A percentile compares a stretch with the other conserved stretches of the same genome.
phyloP scores from a whole-genome alignment of 768 basidiomycete genomes.

The Boletus reticuloceps region DNA sequence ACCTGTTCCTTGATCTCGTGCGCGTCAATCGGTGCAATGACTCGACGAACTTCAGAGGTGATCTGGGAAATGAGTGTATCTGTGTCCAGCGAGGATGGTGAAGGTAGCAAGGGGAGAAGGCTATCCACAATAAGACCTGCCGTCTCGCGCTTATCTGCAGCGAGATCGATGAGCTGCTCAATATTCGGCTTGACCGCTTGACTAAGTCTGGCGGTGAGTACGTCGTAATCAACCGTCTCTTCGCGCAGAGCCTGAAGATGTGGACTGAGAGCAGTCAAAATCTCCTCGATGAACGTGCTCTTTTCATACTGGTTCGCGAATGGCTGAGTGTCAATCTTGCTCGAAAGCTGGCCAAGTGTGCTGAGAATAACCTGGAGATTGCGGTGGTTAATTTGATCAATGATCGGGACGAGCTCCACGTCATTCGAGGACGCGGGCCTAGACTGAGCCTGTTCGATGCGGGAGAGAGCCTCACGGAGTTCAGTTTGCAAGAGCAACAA shows the following conservation, averaged over 20 bases:
- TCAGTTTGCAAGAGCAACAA: conserved; percentile 57
- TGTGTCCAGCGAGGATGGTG: conserved; percentile 45
- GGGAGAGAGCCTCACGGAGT: conserved; percentile 48
- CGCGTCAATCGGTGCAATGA: conserved; percentile 74
- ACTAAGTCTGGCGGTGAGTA: conserved; percentile 67
- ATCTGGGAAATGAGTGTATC: conserved; percentile 58
- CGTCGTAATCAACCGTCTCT: conserved; percentile 76
- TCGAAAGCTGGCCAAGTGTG: conserved; percentile 49
- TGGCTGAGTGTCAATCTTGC: conserved; percentile 34
- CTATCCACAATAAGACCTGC: conserved; percentile 76
- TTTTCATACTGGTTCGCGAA: conserved; percentile 45
- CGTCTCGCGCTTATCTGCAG: conserved; percentile 86
- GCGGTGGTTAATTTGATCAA: conserved; percentile 59
- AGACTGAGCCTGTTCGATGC: conserved; percentile 33
- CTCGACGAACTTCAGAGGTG: conserved; percentile 64
- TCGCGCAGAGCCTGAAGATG: conserved; percentile 57
- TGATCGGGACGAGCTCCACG: conserved; percentile 39
- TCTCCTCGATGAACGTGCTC: conserved; percentile 58
- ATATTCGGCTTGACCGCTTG: conserved; percentile 90
- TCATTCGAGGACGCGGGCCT: conserved; percentile 11
- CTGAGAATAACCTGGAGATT: conserved; percentile 60
- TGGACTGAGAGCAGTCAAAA: conserved; percentile 58
- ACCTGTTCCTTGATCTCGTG: conserved; percentile 90
- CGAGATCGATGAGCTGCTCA: conserved; percentile 83
- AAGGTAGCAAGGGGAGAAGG: conserved; percentile 63